Evolutionary conservation across 176 grass and related monocot species (phyloP).

Genomic region (Aegilops longissima): DNA sequence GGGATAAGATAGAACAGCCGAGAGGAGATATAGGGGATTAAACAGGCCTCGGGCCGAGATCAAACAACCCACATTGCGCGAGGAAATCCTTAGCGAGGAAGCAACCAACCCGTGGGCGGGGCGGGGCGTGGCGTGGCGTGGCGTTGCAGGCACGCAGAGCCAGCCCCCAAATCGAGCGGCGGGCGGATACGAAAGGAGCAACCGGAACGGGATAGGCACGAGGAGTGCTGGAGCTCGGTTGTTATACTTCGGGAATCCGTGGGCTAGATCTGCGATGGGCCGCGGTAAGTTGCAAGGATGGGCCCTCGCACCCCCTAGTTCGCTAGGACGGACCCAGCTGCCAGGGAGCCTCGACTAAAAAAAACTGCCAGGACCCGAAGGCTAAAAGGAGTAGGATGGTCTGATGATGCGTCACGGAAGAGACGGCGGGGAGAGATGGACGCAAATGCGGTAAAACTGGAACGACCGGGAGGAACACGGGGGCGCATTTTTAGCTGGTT

Average conservation of each 20-base stretch:
- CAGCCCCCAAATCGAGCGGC: background rate
- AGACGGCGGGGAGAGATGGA: background rate
- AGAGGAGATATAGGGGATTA: background rate
- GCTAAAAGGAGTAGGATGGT: no score
- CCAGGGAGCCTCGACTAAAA: background rate
- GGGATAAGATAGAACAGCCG: background rate
- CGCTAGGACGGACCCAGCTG: background rate
- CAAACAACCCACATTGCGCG: background rate
- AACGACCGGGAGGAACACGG: background rate
- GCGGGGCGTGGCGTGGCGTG: background rate
- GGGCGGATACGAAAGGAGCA: background rate
- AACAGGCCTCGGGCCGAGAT: background rate
- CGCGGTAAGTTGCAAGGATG: background rate
- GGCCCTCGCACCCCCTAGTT: background rate
- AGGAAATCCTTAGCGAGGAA: background rate
- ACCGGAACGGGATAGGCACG: background rate
- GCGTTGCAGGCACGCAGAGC: background rate
- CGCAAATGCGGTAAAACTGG: background rate
- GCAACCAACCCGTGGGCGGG: background rate
- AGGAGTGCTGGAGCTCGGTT: background rate
- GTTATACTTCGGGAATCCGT: background rate
- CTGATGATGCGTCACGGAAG: background rate
- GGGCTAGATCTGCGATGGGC: background rate
- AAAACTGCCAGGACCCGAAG: background rate
- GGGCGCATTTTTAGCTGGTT: background rate